Conservation (phyloP, 371 early-diverging fungal genomes). For the Circinella minor region DNA sequence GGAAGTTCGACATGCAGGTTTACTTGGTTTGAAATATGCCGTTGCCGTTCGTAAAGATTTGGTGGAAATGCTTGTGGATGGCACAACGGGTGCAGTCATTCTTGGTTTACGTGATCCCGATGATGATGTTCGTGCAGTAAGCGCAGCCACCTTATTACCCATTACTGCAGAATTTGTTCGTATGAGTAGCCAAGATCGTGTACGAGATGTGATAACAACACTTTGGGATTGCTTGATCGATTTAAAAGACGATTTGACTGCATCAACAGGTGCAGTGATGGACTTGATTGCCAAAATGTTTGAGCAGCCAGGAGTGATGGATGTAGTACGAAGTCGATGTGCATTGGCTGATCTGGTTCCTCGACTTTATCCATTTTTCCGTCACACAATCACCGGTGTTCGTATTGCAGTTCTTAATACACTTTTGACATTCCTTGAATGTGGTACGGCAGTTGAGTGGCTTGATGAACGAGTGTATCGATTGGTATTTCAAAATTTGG, state of each 20-base stretch:
- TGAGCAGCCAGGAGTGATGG: slow-evolving; percentile 63
- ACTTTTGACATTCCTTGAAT: slow-evolving; percentile 75
- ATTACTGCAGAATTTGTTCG: slow-evolving; percentile 82
- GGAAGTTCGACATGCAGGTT: slow-evolving; percentile 94
- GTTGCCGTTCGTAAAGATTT: slow-evolving; percentile 92
- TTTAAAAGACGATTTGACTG: slow-evolving; percentile 88
- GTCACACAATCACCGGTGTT: slow-evolving; percentile 90
- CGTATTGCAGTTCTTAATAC: slow-evolving; percentile 87
- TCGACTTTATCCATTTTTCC: slow-evolving; percentile 89
- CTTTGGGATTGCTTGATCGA: slow-evolving; percentile 88
- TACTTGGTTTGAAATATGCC: slow-evolving; percentile 94
- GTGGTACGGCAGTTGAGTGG: slow-evolving; percentile 73
- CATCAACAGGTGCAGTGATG: slow-evolving; percentile 93
- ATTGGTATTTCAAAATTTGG: slow-evolving; percentile 87
- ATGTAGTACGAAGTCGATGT: slow-evolving; percentile 53
- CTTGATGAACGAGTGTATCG: slow-evolving; percentile 77
- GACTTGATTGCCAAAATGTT: slow-evolving; percentile 89
- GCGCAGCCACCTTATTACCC: slow-evolving; percentile 90
- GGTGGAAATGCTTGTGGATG: slow-evolving; percentile 69
- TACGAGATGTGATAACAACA: slow-evolving; percentile 74
- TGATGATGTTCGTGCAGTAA: slow-evolving; percentile 94
- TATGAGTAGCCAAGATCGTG: slow-evolving; percentile 60
- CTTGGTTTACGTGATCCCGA: slow-evolving; percentile 78
- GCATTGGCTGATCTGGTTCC: slow-evolving; percentile 78
- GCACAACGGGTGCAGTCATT: slow-evolving; percentile 61